Evolutionary conservation across 148 eudicot genomes (phyloP).

Genomic region (Spergularia marina): DNA sequence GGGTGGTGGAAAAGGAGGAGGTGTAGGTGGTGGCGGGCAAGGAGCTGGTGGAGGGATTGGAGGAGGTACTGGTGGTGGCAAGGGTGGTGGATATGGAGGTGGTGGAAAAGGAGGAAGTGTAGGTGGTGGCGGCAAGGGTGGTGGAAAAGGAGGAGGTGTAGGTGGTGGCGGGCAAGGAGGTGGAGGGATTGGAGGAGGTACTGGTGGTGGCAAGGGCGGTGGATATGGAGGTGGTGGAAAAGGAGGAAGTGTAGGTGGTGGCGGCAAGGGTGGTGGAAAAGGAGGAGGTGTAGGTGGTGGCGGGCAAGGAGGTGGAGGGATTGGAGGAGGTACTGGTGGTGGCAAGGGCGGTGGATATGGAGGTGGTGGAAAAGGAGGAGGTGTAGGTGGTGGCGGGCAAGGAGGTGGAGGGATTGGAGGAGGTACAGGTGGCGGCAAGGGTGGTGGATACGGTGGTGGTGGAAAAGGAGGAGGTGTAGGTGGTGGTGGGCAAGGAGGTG

Average conservation of each 20-base stretch:
- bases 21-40: not conserved
- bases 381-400: slow-evolving; percentile 19
- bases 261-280: too few species aligned
- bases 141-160: not conserved
- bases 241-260: too few species aligned
- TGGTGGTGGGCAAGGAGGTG: not conserved
- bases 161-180: not conserved
- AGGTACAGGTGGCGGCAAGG: slow-evolving; percentile 12
- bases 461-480: not conserved
- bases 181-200: not conserved
- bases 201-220: slow-evolving; percentile 1
- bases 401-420: slow-evolving; percentile 13
- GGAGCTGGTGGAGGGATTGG: not conserved
- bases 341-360: slow-evolving; percentile 20
- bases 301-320: not conserved
- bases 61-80: not conserved
- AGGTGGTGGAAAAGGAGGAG: slow-evolving; percentile 18
- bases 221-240: not conserved
- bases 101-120: slow-evolving; percentile 13
- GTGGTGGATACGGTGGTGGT: slow-evolving; percentile 13
- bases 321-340: not conserved
- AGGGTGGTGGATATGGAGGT: slow-evolving; percentile 13
- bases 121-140: not conserved
- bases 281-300: not conserved
- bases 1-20: not conserved